Conservation (phyloP, 306 rosid species). For the Pyrus betulifolia region DNA sequence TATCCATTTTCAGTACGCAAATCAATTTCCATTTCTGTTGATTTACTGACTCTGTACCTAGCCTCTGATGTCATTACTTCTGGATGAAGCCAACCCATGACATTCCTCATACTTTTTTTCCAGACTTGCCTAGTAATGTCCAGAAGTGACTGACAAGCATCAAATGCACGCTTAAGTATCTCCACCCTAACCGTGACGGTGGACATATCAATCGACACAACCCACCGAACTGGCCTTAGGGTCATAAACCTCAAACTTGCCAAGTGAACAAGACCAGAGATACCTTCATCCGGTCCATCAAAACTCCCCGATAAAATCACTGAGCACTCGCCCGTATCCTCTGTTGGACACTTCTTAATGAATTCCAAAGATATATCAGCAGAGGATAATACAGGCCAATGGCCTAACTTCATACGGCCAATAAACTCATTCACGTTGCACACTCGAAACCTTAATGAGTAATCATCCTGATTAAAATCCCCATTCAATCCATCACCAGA, state of each 20-base stretch:
- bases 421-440: slow-evolving; percentile 42
- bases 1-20: slow-evolving; percentile 28
- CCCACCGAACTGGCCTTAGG: slow-evolving; percentile 53
- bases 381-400: slow-evolving; percentile 77
- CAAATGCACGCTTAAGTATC: slow-evolving; percentile 50
- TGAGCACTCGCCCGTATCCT: slow-evolving; percentile 27
- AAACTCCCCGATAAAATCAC: slow-evolving; percentile 69
- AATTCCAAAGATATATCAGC: slow-evolving; percentile 62
- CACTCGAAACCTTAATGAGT: slow-evolving; percentile 55
- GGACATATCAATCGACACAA: slow-evolving; percentile 26
- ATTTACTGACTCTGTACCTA: slow-evolving; percentile 48
- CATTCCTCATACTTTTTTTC: slow-evolving; percentile 87
- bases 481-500: slow-evolving; percentile 33
- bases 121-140: slow-evolving; percentile 65
- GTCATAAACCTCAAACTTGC: slow-evolving; percentile 65
- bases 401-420: slow-evolving; percentile 67
- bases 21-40: slow-evolving; percentile 45
- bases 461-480: slow-evolving; percentile 36
- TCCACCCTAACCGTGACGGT: slow-evolving; percentile 76
- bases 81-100: slow-evolving; percentile 84
- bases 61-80: slow-evolving; percentile 70
- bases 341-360: slow-evolving; percentile 25
- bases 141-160: slow-evolving; percentile 73
- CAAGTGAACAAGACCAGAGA: slow-evolving; percentile 77
- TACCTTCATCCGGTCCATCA: slow-evolving; percentile 85